Base-by-base conservation (phyloP, 805 yeast genomes). In the Wickerhamiella spandovensis region DNA sequence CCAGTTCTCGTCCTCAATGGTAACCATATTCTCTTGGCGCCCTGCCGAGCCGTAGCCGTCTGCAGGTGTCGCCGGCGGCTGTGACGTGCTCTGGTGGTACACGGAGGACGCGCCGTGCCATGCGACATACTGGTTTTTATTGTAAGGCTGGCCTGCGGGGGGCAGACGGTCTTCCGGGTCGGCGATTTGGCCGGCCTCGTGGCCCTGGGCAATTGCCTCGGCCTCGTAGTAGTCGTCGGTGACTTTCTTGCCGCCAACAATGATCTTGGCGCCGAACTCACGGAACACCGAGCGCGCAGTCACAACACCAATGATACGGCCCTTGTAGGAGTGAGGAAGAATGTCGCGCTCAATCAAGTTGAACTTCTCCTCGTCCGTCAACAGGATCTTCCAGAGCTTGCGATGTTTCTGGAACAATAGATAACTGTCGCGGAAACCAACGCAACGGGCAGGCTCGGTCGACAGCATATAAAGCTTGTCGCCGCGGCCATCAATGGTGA, bases 361-460 rank as follows among this genome's bases (percentile, higher is more conserved):
- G 67, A 76, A 76, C 63, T 90, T 90, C 63, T 88, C 94, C 17
- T 77, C 83, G 53, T 84, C 85, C 10, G 77, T 72, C 44, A 89
- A 72, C 10, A 84, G 78, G 54, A 82, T 76, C 61, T 89, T 87
- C 69, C 75, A 82, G 48, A 92, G 70, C 47, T 77, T 72, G 47
- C 79, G 76, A 67, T 90, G 95, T 47, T 88, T 84, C 62, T 89
- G 95, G 68, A 90, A 88, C 53, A 90, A 72, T 48, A 88, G 71
- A 61, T 90, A 88, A 2, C 95, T 85, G 63, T 90, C 97, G 58
- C 96, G 75, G 68, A 88, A 85, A 3, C 97, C 97, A 54, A 90
- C 87, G 60, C 90, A 79, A 58, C 97, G 76, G 1, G 98, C 97
- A 2, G 96, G 95, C 62, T 92, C 98, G 0, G 97, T 89, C 2